Conservation (phyloP, 2,329 filamentous ascomycete genomes). For the Pyrenophora graminea region DNA sequence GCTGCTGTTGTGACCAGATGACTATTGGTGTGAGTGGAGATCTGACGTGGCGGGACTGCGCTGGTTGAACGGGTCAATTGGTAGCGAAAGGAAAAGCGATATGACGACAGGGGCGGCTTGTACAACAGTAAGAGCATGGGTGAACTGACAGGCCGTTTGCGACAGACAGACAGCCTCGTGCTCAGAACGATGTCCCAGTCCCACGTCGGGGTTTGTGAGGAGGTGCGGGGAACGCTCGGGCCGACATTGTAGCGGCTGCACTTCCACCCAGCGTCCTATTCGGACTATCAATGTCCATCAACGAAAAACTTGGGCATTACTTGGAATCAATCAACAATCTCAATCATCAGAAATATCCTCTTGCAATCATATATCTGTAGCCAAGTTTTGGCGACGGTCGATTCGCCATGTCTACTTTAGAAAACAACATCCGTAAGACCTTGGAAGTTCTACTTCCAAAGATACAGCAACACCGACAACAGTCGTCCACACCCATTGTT, state of each 20-base stretch:
- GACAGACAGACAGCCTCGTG: background rate
- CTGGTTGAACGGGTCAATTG: background rate
- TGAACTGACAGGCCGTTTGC: background rate
- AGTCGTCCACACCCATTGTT: slow-evolving; percentile 69
- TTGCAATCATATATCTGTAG: background rate
- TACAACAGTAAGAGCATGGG: background rate
- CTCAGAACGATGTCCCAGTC: background rate
- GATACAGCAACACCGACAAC: slow-evolving; percentile 25
- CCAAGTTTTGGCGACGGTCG: background rate
- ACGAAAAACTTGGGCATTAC: too few species aligned
- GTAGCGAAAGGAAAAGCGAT: slow-evolving; percentile 4
- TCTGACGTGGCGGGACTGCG: slow-evolving; percentile 1
- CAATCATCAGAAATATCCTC: background rate
- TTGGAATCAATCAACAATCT: background rate
- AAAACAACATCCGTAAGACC: slow-evolving; percentile 34
- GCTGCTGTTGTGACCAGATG: slow-evolving; percentile 7
- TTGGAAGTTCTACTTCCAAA: slow-evolving; percentile 37
- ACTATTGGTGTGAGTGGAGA: slow-evolving; percentile 2
- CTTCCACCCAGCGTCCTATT: background rate
- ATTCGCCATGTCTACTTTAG: slow-evolving; percentile 30
- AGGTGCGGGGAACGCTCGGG: slow-evolving; percentile 12
- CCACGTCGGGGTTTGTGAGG: background rate
- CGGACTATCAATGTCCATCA: slow-evolving; percentile 2
- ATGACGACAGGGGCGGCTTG: slow-evolving; percentile 4
- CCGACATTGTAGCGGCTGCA: slow-evolving; percentile 3